Evolutionary conservation across 352 stramenopile genomes (phyloP).

Genomic region (Globisporangium mamillatum): DNA sequence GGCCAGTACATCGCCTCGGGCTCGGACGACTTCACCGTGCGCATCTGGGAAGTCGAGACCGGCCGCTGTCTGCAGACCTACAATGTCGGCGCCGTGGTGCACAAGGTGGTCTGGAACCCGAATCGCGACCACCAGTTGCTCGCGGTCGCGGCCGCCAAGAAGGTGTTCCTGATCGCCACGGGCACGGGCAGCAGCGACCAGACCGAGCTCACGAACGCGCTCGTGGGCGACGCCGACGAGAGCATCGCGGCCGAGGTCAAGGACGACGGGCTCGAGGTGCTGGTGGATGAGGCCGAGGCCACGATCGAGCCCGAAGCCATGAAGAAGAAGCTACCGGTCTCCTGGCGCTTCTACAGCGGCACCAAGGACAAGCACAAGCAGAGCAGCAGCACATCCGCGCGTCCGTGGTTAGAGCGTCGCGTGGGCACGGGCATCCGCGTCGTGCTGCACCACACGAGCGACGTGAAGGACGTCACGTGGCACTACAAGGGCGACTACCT

Average conservation of each 20-base stretch:
- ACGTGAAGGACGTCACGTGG: constrained; percentile 95
- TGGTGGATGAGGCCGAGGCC: constrained; percentile 74
- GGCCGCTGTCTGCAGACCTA: constrained; percentile 91
- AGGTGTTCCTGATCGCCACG: constrained; percentile 92
- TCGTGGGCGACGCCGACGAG: constrained; percentile 87
- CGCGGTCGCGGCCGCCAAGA: constrained; percentile 89
- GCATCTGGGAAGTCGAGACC: constrained; percentile 97
- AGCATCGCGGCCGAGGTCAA: constrained; percentile 52
- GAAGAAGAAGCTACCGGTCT: constrained; percentile 90
- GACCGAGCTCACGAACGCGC: constrained; percentile 93
- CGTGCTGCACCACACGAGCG: constrained; percentile 83
- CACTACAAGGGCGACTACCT: constrained; percentile 99
- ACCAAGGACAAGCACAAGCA: constrained; percentile 81
- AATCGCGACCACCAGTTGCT: constrained; percentile 95
- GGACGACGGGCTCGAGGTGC: constrained; percentile 40
- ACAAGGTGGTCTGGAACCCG: constrained; percentile 96
- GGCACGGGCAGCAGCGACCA: constrained; percentile 93
- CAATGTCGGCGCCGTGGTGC: constrained; percentile 88
- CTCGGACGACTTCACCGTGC: constrained; percentile 94
- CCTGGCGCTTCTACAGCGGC: constrained; percentile 86
- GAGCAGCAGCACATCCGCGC: constrained; percentile 31
- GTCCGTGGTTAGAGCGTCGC: constrained; percentile 72
- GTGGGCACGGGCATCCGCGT: constrained; percentile 80
- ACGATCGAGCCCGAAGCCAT: constrained; percentile 68
- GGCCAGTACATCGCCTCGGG: constrained; percentile 98